Conservation (phyloP, 2,329 filamentous ascomycete genomes). For the Ophiocordyceps robertsii region DNA sequence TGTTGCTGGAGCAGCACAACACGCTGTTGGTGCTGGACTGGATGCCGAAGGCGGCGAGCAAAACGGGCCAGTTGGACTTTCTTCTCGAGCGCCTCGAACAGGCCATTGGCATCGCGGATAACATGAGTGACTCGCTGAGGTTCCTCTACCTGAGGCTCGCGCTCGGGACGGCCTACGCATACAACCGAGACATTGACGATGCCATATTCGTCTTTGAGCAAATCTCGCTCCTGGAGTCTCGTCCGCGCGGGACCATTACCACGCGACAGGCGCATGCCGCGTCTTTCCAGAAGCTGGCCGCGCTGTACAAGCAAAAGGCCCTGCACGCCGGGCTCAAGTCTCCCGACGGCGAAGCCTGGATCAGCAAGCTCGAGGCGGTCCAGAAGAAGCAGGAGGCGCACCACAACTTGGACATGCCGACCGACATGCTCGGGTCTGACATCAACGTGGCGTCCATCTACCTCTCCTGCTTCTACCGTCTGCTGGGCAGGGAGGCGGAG, state of each 20-base stretch:
- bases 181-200: slow-evolving; percentile 18
- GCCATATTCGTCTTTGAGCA: slow-evolving; percentile 22
- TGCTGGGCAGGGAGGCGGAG: slow-evolving; percentile 12
- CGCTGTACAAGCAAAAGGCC: slow-evolving; percentile 21
- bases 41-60: slow-evolving; percentile 26
- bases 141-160: slow-evolving; percentile 24
- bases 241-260: slow-evolving; percentile 23
- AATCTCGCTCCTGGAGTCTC: slow-evolving; percentile 22
- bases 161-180: slow-evolving; percentile 20
- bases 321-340: slow-evolving; percentile 14
- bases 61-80: slow-evolving; percentile 15
- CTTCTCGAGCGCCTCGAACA: slow-evolving; percentile 15
- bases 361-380: slow-evolving; percentile 20
- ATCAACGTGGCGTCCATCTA: slow-evolving; percentile 27
- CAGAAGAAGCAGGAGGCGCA: slow-evolving; percentile 22
- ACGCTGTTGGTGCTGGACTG: slow-evolving; percentile 21
- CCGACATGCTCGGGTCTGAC: slow-evolving; percentile 25
- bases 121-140: slow-evolving; percentile 20
- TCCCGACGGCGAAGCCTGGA: slow-evolving; percentile 15
- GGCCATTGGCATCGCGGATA: slow-evolving; percentile 19
- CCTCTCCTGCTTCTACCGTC: slow-evolving; percentile 22
- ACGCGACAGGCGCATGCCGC: slow-evolving; percentile 24
- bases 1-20: slow-evolving; percentile 21
- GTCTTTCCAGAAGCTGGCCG: slow-evolving; percentile 25
- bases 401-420: slow-evolving; percentile 24